Conservation (phyloP, 2,329 filamentous ascomycete species). For the Penicillium sp. region DNA sequence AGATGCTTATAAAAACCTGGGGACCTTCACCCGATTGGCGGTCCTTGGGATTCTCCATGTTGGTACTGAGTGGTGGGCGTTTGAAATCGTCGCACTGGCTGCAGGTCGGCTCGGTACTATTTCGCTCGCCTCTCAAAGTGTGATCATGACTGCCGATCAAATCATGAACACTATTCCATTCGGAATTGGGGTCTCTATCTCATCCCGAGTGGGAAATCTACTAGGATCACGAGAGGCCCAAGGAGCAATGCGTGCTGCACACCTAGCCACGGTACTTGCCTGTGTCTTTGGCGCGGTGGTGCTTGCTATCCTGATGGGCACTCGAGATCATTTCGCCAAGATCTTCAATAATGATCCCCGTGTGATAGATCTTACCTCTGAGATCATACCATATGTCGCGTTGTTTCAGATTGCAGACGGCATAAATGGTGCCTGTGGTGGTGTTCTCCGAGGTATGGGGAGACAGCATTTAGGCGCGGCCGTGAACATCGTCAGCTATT, state of each 20-base stretch:
- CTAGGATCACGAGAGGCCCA: conserved; percentile 66
- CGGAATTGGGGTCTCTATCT: conserved; percentile 79
- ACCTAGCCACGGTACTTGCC: conserved; percentile 72
- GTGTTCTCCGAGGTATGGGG: conserved; percentile 79
- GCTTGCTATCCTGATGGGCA: conserved; percentile 67
- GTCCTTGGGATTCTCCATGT: conserved; percentile 77
- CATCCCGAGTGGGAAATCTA: conserved; percentile 75
- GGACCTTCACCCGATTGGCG: conserved; percentile 72
- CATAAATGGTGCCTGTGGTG: conserved; percentile 80
- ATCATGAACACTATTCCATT: conserved; percentile 85
- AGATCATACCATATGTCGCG: conserved; percentile 84
- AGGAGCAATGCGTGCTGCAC: conserved; percentile 70
- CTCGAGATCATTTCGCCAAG: conserved; percentile 70
- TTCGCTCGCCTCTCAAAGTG: conserved; percentile 76
- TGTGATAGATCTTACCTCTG: conserved; percentile 70
- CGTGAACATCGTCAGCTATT: conserved; percentile 82
- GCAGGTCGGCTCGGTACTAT: conserved; percentile 78
- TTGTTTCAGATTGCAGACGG: conserved; percentile 90
- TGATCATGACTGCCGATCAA: conserved; percentile 88
- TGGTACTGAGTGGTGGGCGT: conserved; percentile 92
- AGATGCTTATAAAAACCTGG: conserved; percentile 64
- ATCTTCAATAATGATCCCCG: conserved; percentile 77
- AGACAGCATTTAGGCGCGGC: conserved; percentile 79
- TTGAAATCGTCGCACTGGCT: conserved; percentile 83
- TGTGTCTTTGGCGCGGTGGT: conserved; percentile 68